Conservation (phyloP, 129 eudicot species). For the Pseudognaphalium luteoalbum region DNA sequence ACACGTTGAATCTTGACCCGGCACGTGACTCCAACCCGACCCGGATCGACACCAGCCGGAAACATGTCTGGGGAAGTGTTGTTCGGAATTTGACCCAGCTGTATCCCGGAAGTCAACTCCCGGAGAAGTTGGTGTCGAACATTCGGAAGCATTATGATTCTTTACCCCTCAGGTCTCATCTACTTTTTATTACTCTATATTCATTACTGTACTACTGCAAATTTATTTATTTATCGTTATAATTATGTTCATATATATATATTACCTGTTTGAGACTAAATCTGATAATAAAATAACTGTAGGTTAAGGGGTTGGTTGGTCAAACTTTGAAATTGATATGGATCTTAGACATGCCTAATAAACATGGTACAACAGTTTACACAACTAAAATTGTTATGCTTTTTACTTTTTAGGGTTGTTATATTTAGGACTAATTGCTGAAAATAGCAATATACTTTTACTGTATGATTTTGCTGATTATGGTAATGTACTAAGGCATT, state of each 20-base stretch:
- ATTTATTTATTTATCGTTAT: neutral
- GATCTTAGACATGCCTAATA: slow-evolving; percentile 11
- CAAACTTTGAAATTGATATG: slow-evolving; percentile 14
- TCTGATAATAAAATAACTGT: neutral
- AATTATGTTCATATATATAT: neutral
- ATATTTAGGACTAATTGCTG: neutral
- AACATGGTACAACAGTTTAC: neutral
- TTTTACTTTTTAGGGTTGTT: neutral
- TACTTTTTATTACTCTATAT: neutral
- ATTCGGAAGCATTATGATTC: slow-evolving; percentile 96
- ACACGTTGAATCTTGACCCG: slow-evolving; percentile 81
- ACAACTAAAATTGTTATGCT: neutral
- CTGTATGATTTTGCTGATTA: neutral
- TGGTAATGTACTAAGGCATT: neutral
- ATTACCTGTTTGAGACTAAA: neutral
- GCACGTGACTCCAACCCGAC: slow-evolving; percentile 57
- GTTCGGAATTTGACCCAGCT: slow-evolving; percentile 94
- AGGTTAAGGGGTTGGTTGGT: neutral
- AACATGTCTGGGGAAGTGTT: slow-evolving; percentile 82
- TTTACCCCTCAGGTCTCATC: slow-evolving; percentile 77
- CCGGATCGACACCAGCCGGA: slow-evolving; percentile 58
- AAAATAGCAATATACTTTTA: neutral
- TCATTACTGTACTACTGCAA: neutral
- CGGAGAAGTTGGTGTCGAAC: slow-evolving; percentile 92
- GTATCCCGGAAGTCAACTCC: slow-evolving; percentile 98